Evolutionary conservation across 345 rosid species (phyloP).

Genomic region (Cardamine occulta): DNA sequence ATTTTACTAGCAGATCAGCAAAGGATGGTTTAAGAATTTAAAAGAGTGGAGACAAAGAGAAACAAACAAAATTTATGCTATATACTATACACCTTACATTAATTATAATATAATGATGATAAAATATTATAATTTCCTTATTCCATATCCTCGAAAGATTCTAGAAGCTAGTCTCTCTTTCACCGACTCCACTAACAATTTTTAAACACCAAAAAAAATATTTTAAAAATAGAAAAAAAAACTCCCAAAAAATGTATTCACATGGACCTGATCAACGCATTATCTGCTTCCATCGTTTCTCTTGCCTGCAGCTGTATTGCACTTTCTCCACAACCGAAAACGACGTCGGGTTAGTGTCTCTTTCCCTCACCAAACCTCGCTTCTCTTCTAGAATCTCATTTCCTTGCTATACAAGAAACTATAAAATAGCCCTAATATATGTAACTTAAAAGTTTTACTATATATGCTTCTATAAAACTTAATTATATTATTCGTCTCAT

Average conservation of each 20-base stretch:
- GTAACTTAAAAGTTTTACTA: not conserved
- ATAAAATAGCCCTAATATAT: slow-evolving; percentile 4
- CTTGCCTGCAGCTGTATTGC: slow-evolving; percentile 42
- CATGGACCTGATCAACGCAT: slow-evolving; percentile 44
- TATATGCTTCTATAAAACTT: slow-evolving; percentile 23
- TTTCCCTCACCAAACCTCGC: slow-evolving; percentile 35
- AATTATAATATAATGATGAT: slow-evolving; percentile 6
- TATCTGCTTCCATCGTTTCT: slow-evolving; percentile 21
- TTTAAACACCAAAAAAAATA: slow-evolving; percentile 9
- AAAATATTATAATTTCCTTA: not conserved
- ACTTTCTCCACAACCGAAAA: slow-evolving; percentile 34
- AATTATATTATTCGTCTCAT: slow-evolving; percentile 7
- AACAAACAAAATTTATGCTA: not conserved
- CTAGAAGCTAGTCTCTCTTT: slow-evolving; percentile 30
- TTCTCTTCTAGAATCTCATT: slow-evolving; percentile 29
- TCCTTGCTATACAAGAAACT: slow-evolving; percentile 34
- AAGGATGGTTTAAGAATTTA: not conserved
- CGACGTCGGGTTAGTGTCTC: slow-evolving; percentile 27
- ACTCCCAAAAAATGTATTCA: slow-evolving; percentile 27
- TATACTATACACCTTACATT: slow-evolving; percentile 24
- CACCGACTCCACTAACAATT: slow-evolving; percentile 40
- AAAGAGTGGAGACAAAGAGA: not conserved
- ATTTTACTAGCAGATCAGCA: not conserved
- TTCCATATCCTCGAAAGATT: slow-evolving; percentile 29
- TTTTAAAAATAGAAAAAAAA: not conserved